Evolutionary conservation across 768 basidiomycete genomes (phyloP).

Genomic region (Tephrocybe sp.): DNA sequence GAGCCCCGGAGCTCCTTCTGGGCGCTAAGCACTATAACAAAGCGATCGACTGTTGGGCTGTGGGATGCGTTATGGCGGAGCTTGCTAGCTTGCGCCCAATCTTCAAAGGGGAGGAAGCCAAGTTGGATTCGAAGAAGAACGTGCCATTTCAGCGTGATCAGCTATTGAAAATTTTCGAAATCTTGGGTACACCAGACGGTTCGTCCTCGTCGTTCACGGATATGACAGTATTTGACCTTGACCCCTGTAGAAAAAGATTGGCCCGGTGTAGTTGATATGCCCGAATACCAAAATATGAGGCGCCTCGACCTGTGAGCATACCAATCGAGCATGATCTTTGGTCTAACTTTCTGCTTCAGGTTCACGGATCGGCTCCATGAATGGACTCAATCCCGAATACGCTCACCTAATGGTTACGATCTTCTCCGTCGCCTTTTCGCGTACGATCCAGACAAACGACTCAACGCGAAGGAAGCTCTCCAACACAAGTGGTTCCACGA

Average conservation of each 20-base stretch:
- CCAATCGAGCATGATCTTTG: not conserved
- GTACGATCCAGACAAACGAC: conserved; percentile 86
- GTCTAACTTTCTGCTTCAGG: conserved; percentile 8
- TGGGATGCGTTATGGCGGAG: conserved; percentile 97
- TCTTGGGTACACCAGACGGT: conserved; percentile 89
- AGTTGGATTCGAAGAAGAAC: conserved; percentile 95
- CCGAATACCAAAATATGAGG: conserved; percentile 84
- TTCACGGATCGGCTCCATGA: conserved; percentile 60
- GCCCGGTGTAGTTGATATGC: conserved; percentile 84
- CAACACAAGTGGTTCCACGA: conserved; percentile 91
- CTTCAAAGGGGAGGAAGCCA: conserved; percentile 99
- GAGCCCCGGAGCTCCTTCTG: conserved; percentile 93
- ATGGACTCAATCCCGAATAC: conserved; percentile 76
- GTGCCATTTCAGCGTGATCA: conserved; percentile 98
- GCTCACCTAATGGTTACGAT: conserved; percentile 67
- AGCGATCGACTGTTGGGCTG: conserved; percentile 95
- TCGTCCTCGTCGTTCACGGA: conserved; percentile 20
- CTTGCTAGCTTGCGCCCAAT: conserved; percentile 91
- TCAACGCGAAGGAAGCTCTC: conserved; percentile 82
- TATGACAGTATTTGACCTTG: not conserved
- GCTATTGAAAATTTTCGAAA: conserved; percentile 92
- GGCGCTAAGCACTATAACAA: conserved; percentile 98
- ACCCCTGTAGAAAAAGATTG: conserved; percentile 70
- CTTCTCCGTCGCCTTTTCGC: conserved; percentile 84
- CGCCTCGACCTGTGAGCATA: conserved; percentile 67